Conservation (phyloP, 2,329 filamentous ascomycete species). For the Fusarium pseudoanthophilum region DNA sequence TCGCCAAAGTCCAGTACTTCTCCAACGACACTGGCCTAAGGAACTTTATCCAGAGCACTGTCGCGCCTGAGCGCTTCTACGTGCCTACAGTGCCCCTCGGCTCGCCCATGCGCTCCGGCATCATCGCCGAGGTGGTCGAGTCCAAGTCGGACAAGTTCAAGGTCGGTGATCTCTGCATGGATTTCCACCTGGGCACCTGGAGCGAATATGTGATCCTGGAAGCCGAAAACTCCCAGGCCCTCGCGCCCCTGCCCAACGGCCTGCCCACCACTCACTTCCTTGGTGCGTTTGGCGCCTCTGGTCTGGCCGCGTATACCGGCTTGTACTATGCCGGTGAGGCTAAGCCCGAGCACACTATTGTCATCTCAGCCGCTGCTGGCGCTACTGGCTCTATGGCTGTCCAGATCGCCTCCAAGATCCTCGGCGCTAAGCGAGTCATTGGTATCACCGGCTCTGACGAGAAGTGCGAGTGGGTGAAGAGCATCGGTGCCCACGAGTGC, state of each 20-base stretch:
- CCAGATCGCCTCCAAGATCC: constrained; percentile 45
- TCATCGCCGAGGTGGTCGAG: constrained; percentile 46
- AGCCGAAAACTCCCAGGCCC: constrained; percentile 40
- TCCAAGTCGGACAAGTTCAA: constrained; percentile 42
- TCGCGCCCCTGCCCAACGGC: constrained; percentile 38
- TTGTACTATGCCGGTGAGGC: constrained; percentile 41
- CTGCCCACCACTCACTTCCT: constrained; percentile 44
- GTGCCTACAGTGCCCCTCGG: constrained; percentile 45
- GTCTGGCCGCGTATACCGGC: constrained; percentile 43
- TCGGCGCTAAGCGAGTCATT: constrained; percentile 45
- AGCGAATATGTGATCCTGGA: constrained; percentile 44
- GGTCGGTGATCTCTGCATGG: constrained; percentile 44
- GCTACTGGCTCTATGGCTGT: constrained; percentile 47
- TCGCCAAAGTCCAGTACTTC: constrained; percentile 44
- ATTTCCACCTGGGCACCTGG: constrained; percentile 46
- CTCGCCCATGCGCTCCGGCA: constrained; percentile 44
- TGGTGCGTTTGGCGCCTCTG: constrained; percentile 45
- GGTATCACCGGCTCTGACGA: constrained; percentile 45
- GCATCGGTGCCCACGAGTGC: constrained; percentile 44
- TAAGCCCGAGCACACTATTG: constrained; percentile 45
- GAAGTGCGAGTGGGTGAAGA: constrained; percentile 45
- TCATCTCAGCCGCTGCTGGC: constrained; percentile 45
- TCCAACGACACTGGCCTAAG: constrained; percentile 46
- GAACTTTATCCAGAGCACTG: constrained; percentile 46
- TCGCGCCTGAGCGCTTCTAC: constrained; percentile 45